These are phyloP conservation scores for Parathielavia appendiculata DNA, from an alignment of 495 filamentous ascomycete species.

Conservation along the genomic window DNA sequence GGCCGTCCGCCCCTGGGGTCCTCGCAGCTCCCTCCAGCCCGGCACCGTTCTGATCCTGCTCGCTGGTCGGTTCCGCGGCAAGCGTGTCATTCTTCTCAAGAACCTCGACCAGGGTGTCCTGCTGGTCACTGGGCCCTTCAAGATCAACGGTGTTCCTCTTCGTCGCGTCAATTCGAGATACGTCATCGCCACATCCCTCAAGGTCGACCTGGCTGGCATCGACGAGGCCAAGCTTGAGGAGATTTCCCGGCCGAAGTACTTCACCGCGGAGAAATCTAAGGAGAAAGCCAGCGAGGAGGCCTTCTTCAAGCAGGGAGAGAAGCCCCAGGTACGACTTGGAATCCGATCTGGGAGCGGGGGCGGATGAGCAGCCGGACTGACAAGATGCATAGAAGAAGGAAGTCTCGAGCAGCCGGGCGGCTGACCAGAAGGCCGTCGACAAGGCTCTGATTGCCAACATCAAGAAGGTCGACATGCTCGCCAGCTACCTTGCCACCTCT, in stretches of 20 bases:
- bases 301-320: slow-evolving; percentile 98
- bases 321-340: slow-evolving; percentile 71
- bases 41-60: slow-evolving; percentile 97
- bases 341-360: background rate
- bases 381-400: slow-evolving; percentile 78
- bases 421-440: slow-evolving; percentile 96
- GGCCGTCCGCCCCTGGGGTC: slow-evolving; percentile 74
- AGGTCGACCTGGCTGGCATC: slow-evolving; percentile 78
- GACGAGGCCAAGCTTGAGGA: slow-evolving; percentile 80
- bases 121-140: slow-evolving; percentile 98
- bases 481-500: slow-evolving; percentile 80
- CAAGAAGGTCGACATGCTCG: slow-evolving; percentile 90
- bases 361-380: slow-evolving; percentile 23
- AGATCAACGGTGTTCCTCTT: slow-evolving; percentile 98
- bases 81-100: slow-evolving; percentile 98
- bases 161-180: slow-evolving; percentile 97
- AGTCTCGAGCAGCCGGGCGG: slow-evolving; percentile 78
- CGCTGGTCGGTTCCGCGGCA: slow-evolving; percentile 98
- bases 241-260: slow-evolving; percentile 79
- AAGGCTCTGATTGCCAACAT: slow-evolving; percentile 84
- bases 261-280: slow-evolving; percentile 85
- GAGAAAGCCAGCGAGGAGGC: slow-evolving; percentile 91
- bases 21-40: slow-evolving; percentile 80
- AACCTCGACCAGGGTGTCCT: slow-evolving; percentile 92
- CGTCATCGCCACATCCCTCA: slow-evolving; percentile 93